Conservation (phyloP, 495 filamentous ascomycete genomes). For the Lasiosphaeriaceae sp. region DNA sequence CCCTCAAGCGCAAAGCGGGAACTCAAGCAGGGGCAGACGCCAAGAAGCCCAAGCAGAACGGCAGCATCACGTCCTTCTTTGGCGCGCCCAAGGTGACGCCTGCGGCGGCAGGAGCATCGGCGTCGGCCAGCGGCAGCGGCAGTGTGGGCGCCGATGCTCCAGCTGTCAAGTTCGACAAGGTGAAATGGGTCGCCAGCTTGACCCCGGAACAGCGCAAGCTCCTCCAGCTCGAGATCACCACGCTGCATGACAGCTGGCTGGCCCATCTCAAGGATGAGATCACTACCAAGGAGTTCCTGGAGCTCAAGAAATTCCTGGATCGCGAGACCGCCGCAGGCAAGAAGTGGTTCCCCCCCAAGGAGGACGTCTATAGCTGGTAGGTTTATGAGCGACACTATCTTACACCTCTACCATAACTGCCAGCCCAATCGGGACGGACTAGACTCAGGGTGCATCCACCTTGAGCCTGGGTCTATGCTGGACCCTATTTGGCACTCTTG, state of each 20-base stretch:
- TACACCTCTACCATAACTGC: too few relatives aligned
- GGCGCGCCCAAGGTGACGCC: conserved; percentile 33
- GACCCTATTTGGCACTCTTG: too few relatives aligned
- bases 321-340: conserved; percentile 67
- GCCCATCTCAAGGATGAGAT: conserved; percentile 81
- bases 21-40: conserved; percentile 42
- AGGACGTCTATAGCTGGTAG: conserved; percentile 95
- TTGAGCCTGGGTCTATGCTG: too few relatives aligned
- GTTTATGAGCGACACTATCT: conserved; percentile 13
- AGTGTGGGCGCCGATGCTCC: conserved; percentile 26
- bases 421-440: too few relatives aligned
- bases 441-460: too few relatives aligned
- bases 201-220: conserved; percentile 77
- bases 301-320: conserved; percentile 82
- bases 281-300: conserved; percentile 69
- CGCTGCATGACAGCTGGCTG: conserved; percentile 87
- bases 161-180: conserved; percentile 71
- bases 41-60: conserved; percentile 71
- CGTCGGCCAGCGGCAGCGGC: conserved; percentile 18
- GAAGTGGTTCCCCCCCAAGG: conserved; percentile 76
- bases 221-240: conserved; percentile 84
- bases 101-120: conserved; percentile 11
- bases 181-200: conserved; percentile 75
- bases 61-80: conserved; percentile 55
- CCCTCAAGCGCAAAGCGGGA: conserved; percentile 66